A percentile compares a stretch with the other conserved stretches of the same genome.
Conservation (phyloP, 1,284 basidiomycete genomes). For the Ceratobasidium sp. region DNA sequence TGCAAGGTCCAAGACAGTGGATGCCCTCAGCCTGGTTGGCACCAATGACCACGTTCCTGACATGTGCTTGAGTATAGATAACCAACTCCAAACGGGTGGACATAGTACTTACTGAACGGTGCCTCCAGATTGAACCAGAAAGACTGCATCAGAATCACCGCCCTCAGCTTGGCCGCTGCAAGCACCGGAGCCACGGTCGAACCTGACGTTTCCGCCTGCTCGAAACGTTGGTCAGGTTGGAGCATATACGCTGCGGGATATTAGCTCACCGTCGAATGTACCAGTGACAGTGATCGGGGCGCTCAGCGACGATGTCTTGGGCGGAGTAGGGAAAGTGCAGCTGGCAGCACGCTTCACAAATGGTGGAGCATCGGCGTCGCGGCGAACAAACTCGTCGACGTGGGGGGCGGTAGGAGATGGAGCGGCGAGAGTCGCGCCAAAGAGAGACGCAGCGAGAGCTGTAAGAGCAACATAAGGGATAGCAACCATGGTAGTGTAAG, state of each 20-base stretch:
- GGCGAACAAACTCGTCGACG: slow-evolving; percentile 45
- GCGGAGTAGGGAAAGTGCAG: slow-evolving; percentile 41
- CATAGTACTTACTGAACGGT: slow-evolving; percentile 50
- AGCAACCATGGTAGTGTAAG: slow-evolving; percentile 17
- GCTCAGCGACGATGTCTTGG: slow-evolving; percentile 39
- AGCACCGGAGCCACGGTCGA: slow-evolving; percentile 44
- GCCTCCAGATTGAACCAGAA: slow-evolving; percentile 57
- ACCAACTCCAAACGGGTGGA: no score
- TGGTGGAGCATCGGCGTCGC: slow-evolving; percentile 34
- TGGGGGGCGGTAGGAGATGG: slow-evolving; percentile 29
- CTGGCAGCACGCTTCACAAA: slow-evolving; percentile 41
- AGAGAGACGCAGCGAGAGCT: slow-evolving; percentile 15
- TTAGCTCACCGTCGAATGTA: slow-evolving; percentile 29
- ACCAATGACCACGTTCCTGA: slow-evolving; percentile 61
- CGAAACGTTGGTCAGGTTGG: not conserved
- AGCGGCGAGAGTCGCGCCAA: slow-evolving; percentile 20
- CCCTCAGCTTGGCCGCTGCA: slow-evolving; percentile 46
- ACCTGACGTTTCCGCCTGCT: slow-evolving; percentile 39
- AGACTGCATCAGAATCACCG: slow-evolving; percentile 46
- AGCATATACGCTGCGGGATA: not conserved
- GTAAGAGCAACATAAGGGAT: slow-evolving; percentile 26
- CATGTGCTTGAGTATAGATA: not conserved
- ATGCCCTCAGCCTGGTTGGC: slow-evolving; percentile 61
- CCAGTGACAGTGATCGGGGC: slow-evolving; percentile 39
- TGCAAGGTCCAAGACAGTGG: no score